These are phyloP conservation scores for Protoeuglena noctilucae DNA, from an alignment of 139 green algal genomes.

Conservation along the genomic window DNA sequence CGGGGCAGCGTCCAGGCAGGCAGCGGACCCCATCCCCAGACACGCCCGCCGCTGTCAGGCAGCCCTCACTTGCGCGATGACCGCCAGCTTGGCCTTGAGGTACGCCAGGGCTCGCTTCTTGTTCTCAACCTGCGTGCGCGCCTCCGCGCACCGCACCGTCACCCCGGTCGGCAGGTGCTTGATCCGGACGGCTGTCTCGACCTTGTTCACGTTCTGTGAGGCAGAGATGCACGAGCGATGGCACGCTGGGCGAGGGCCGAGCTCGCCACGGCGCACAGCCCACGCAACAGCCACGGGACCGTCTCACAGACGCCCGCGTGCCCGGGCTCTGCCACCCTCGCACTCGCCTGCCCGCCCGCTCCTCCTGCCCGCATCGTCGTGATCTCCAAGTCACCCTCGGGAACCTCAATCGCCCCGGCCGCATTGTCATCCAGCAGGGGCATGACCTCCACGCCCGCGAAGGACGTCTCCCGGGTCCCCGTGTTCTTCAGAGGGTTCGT, in stretches of 20 bases:
- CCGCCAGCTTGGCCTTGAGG: constrained; percentile 62
- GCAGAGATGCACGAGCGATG: no score
- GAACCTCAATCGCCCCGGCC: constrained; percentile 26
- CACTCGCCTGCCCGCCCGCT: constrained; percentile 62
- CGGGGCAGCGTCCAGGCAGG: no score
- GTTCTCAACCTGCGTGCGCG: constrained; percentile 62
- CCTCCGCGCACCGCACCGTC: constrained; percentile 58
- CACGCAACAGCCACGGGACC: no score
- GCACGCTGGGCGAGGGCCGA: no score
- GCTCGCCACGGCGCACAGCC: no score
- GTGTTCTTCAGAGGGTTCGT: constrained; percentile 84
- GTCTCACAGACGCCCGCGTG: no score
- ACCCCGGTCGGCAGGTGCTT: constrained; percentile 76
- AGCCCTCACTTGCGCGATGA: constrained; percentile 72
- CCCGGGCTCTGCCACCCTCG: no score
- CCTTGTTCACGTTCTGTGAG: constrained; percentile 99
- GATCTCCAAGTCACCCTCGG: constrained; percentile 74
- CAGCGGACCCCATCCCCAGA: background rate
- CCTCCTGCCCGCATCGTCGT: constrained; percentile 57
- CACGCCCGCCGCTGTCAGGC: background rate
- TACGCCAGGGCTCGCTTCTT: constrained; percentile 39
- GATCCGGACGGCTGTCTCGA: constrained; percentile 78
- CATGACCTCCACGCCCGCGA: constrained; percentile 79
- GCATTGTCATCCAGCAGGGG: constrained; percentile 21
- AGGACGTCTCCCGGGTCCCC: constrained; percentile 79